These are phyloP conservation scores for Eucommia ulmoides DNA, from an alignment of 257 asterid species.

Conservation along the genomic window DNA sequence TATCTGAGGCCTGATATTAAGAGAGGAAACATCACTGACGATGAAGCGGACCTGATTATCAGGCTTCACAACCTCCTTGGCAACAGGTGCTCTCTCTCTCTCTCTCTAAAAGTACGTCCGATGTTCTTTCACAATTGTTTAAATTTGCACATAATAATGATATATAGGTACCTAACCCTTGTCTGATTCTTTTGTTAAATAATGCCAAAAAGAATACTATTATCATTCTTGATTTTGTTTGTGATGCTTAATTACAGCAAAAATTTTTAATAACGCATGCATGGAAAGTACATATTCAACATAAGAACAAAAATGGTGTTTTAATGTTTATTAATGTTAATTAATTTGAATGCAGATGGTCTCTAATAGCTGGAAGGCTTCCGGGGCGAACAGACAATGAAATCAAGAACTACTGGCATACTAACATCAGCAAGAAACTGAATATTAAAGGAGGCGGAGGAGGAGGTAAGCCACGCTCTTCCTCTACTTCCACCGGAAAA, in stretches of 20 bases:
- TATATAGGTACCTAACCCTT: neutral
- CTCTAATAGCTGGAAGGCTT: slow-evolving; percentile 2
- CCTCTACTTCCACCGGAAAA: neutral
- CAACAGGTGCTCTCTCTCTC: neutral
- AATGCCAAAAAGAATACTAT: neutral
- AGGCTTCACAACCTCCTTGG: slow-evolving; percentile 1
- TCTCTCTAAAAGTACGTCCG: neutral
- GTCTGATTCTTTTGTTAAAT: neutral
- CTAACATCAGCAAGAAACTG: neutral
- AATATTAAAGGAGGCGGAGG: too few species aligned
- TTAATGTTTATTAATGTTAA: neutral
- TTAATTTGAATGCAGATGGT: neutral
- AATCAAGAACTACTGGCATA: too few species aligned
- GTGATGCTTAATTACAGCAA: neutral
- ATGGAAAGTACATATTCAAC: neutral
- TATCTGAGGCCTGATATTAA: neutral
- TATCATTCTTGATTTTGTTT: neutral
- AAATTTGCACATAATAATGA: neutral
- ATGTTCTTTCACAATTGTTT: too few species aligned
- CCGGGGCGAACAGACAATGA: too few species aligned
- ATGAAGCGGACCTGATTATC: neutral
- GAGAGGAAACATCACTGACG: neutral
- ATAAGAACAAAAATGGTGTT: neutral
- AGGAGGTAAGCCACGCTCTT: neutral
- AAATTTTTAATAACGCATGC: too few species aligned